phyloP scores from a whole-genome alignment of 2,329 filamentous ascomycete species.

The Cylindrodendrum hubeiense region DNA sequence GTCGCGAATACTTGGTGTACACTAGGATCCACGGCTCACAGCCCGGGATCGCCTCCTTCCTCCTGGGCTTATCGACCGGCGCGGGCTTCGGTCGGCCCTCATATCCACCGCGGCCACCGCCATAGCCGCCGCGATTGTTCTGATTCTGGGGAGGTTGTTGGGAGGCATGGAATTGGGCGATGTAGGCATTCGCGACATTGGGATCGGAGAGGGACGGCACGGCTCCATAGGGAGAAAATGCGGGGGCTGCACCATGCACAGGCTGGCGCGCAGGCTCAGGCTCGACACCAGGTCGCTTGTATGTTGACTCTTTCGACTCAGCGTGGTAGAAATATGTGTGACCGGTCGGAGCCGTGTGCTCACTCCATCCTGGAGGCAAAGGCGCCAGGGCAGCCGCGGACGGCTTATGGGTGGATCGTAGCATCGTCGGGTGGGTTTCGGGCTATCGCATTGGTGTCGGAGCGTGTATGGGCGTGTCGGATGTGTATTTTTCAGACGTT shows the following conservation, averaged over 20 bases:
- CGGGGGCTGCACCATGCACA: constrained; percentile 47
- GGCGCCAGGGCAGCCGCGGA: constrained; percentile 64
- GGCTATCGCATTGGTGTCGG: constrained; percentile 27
- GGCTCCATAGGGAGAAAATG: constrained; percentile 43
- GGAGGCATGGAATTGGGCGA: constrained; percentile 65
- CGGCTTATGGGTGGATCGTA: constrained; percentile 82
- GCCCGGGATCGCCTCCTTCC: constrained; percentile 82
- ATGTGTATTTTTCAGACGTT: not conserved
- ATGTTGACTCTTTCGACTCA: constrained; percentile 87
- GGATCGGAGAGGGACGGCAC: constrained; percentile 64
- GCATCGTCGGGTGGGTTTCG: constrained; percentile 60
- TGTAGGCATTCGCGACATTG: constrained; percentile 70
- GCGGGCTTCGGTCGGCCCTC: constrained; percentile 74
- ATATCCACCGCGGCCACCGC: constrained; percentile 60
- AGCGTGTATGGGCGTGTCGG: not conserved
- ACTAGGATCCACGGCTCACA: constrained; percentile 91
- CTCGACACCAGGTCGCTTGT: constrained; percentile 74
- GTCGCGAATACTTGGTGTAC: constrained; percentile 88
- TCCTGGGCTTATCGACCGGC: constrained; percentile 83
- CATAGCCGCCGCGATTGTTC: constrained; percentile 46
- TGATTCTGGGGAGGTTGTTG: constrained; percentile 50
- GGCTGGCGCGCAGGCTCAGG: constrained; percentile 27
- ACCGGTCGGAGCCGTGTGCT: constrained; percentile 89
- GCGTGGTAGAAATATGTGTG: constrained; percentile 92
- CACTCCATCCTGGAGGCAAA: constrained; percentile 87